Evolutionary conservation across 2,329 filamentous ascomycete genomes (phyloP), one percentile per base, ranked within the genome.

Genomic region (Arthroderma uncinatum): DNA sequence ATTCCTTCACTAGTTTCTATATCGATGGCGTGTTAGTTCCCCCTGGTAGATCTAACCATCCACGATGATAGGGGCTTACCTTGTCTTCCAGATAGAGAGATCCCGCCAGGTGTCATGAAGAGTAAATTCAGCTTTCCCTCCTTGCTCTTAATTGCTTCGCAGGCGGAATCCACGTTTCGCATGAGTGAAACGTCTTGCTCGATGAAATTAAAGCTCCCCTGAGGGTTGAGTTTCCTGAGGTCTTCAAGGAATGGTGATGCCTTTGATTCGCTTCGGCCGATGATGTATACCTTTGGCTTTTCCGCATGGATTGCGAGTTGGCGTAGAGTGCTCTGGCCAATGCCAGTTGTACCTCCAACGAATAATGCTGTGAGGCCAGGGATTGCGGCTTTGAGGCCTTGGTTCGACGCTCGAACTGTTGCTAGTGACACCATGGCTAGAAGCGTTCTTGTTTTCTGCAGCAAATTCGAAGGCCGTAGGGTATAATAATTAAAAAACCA

Each of bases 291-390:
- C 21, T 67, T 74, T 0, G 79, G 78, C 0, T 63, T 65, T 1
- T 60, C 55, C 1, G 73, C 66, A 36, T 73, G 62, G 42, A 73
- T 71, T 16, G 73, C 70, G 52, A 81, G 76, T n/a, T 70, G 65
- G 57, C 73, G 76, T 25, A 80, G 66, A 0, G 78, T 74, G 7
- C 71, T 65, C 61, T 78, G 72, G 9, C 78, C 77, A 54, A 82
- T 79, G 21, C 79, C 79, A 25, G 73, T 73, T 1, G 78, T 82
- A 39, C 74, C 79, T 47, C 79, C 78, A 2, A 78, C 60, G 54
- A 64, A 64, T 23, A 64, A 61, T 14, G 58, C 62, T 39, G 62
- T 58, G 34, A 62, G 60, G 44, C 60, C 57, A 5, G 61, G 52
- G n/a, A 47, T 42, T 19, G 62, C 56, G 21, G 57, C 58, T 42